Evolutionary conservation across 768 basidiomycete species (phyloP), one percentile per base, ranked within the genome.

Genomic region (Coprinopsis marcescibilis): DNA sequence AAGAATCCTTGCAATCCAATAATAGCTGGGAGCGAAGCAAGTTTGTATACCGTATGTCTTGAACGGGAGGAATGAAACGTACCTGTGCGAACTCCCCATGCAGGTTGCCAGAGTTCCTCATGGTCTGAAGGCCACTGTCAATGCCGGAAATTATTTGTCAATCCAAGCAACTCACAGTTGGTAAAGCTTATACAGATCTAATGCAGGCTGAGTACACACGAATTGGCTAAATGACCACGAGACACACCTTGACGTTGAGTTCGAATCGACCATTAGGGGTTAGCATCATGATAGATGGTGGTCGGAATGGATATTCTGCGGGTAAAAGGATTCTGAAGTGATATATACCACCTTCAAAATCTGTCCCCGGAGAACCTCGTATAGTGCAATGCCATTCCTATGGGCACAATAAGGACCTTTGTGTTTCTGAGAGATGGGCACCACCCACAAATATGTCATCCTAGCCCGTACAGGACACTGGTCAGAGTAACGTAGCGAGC

Each of bases 221-320:
- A 17, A 32, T 13, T 38, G 30, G 23, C 33, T 26, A 27, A 21
- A 46, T 11, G 27, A 45, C 40, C 17, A 37, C 45, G 34, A 35
- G 38, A 52, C 75, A 49, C 57, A 89, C 93, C 83, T 95, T 95
- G 43, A 92, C 91, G 60, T 94, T 92, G 36, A 93, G 73, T 66
- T 97, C 94, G 57, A 97, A 98, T 37, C 95, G 80, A n/a, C 95
- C 95, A 53, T 87, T 95, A 4, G 95, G 95, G 11, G 94, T 98
- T 37, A 97, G 80, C 72, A 97, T 80, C 81, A 94, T 88, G 60
- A 97, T 82, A 39, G 93, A 90, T 19, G 95, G 95, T 25, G 95
- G 92, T 51, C 91, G 82, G 69, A 98, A 96, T 25, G 95, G 95
- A 63, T 98, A 97, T 70, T 92, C 89, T 44, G 92, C 83, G 11